phyloP scores from a whole-genome alignment of 495 filamentous ascomycete species.

The Pyrenopolyporus hunteri region DNA sequence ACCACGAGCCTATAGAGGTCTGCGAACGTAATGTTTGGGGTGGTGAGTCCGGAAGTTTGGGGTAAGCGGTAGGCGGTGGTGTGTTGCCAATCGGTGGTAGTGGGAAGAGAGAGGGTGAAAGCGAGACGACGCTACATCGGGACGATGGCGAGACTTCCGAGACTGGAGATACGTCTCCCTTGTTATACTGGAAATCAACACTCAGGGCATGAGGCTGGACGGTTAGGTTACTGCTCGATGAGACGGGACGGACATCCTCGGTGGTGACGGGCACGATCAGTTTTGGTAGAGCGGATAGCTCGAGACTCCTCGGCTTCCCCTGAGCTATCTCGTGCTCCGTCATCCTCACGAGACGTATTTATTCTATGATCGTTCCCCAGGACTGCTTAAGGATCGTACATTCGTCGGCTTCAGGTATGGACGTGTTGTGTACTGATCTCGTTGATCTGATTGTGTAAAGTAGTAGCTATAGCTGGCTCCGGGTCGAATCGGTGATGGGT shows the following conservation, averaged over 20 bases:
- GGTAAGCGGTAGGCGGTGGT: constrained; percentile 17
- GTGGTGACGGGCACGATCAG: constrained; percentile 11
- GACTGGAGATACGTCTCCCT: constrained; percentile 23
- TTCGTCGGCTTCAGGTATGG: constrained; percentile 10
- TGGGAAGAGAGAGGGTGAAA: constrained; percentile 36
- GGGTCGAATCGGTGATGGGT: constrained; percentile 16
- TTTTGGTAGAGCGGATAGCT: constrained; percentile 22
- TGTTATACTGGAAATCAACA: constrained; percentile 26
- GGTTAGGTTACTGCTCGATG: not conserved
- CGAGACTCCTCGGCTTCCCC: constrained; percentile 16
- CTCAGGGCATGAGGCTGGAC: constrained; percentile 30
- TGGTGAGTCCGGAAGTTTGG: constrained; percentile 10
- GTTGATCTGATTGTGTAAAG: constrained; percentile 4
- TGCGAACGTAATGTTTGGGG: constrained; percentile 26
- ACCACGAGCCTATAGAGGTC: constrained; percentile 22
- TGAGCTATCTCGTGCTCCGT: constrained; percentile 8
- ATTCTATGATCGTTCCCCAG: constrained; percentile 4
- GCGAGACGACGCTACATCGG: constrained; percentile 27
- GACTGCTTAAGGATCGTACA: constrained; percentile 6
- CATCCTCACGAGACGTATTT: constrained; percentile 5
- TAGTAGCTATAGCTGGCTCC: constrained; percentile 3
- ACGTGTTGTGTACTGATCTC: constrained; percentile 2
- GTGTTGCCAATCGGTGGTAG: constrained; percentile 21
- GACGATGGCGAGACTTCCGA: constrained; percentile 19
- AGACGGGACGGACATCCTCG: not conserved